These are phyloP conservation scores for Aspergillus fumigatus DNA, from an alignment of 2,329 filamentous ascomycete species.

Conservation along the genomic window DNA sequence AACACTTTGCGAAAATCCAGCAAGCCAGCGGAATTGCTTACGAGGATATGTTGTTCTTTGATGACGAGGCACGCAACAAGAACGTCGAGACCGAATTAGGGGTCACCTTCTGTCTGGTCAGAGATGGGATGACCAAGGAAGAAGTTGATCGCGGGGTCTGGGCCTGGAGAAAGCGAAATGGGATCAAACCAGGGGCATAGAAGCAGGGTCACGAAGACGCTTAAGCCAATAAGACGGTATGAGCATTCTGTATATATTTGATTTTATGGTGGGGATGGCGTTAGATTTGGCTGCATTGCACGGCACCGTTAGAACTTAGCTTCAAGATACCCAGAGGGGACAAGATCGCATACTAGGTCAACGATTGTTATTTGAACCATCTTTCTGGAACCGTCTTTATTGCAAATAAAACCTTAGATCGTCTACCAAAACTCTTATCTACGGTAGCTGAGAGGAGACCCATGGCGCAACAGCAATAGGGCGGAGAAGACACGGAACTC, in stretches of 20 bases:
- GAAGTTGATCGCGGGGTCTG: slow-evolving; percentile 76
- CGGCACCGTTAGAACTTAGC: background rate
- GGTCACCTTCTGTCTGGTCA: slow-evolving; percentile 77
- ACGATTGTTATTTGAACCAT: background rate
- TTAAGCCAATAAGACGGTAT: background rate
- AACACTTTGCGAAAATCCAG: slow-evolving; percentile 72
- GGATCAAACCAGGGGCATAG: slow-evolving; percentile 34
- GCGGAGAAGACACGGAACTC: background rate
- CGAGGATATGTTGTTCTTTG: slow-evolving; percentile 91
- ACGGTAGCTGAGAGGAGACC: background rate
- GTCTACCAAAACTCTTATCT: background rate
- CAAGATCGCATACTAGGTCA: background rate
- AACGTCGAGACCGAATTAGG: slow-evolving; percentile 72
- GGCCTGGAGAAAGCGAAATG: slow-evolving; percentile 73
- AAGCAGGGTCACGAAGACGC: slow-evolving; percentile 8
- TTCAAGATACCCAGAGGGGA: slow-evolving; percentile 12
- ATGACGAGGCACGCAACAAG: slow-evolving; percentile 81
- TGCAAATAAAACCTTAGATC: background rate
- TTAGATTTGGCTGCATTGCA: background rate
- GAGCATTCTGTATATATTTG: slow-evolving; percentile 1
- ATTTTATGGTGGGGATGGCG: background rate
- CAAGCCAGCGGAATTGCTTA: slow-evolving; percentile 66
- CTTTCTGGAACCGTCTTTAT: background rate
- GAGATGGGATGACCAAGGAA: slow-evolving; percentile 69
- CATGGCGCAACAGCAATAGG: background rate